Evolutionary conservation across 768 basidiomycete genomes (phyloP).

Genomic region (Podaxis sp.): DNA sequence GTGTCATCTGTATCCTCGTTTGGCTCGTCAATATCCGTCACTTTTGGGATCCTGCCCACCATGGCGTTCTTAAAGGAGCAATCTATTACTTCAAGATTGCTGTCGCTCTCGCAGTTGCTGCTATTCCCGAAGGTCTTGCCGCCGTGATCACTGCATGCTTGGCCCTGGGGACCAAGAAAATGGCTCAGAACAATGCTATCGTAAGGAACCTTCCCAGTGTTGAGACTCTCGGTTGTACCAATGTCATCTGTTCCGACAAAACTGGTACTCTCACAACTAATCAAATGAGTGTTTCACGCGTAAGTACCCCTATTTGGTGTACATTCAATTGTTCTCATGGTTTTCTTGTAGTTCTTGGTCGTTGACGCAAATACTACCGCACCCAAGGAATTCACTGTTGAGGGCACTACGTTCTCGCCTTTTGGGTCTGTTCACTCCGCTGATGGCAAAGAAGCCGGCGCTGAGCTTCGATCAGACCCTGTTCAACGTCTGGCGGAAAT

Average conservation of each 20-base stretch:
- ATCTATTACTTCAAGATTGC: conserved; percentile 99
- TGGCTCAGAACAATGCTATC: conserved; percentile 99
- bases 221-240: conserved; percentile 96
- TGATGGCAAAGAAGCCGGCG: conserved; percentile 56
- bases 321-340: conserved; percentile 4
- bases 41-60: conserved; percentile 94
- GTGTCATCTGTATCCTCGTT: conserved; percentile 94
- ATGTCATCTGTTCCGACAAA: conserved; percentile 99
- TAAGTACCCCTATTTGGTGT: conserved; percentile 29
- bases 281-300: conserved; percentile 93
- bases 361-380: conserved; percentile 51
- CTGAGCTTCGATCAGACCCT: conserved; percentile 64
- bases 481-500: conserved; percentile 89
- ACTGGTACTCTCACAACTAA: conserved; percentile 95
- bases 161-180: conserved; percentile 96
- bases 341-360: conserved; percentile 62
- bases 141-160: conserved; percentile 97
- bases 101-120: conserved; percentile 97
- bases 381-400: conserved; percentile 73
- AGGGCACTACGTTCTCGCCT: conserved; percentile 92
- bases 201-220: conserved; percentile 95
- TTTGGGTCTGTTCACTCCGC: conserved; percentile 67
- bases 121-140: conserved; percentile 97
- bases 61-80: conserved; percentile 87
- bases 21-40: conserved; percentile 97